These are phyloP conservation scores for Rhynchospora pubera DNA, from an alignment of 176 grass and related monocot species.

Conservation along the genomic window DNA sequence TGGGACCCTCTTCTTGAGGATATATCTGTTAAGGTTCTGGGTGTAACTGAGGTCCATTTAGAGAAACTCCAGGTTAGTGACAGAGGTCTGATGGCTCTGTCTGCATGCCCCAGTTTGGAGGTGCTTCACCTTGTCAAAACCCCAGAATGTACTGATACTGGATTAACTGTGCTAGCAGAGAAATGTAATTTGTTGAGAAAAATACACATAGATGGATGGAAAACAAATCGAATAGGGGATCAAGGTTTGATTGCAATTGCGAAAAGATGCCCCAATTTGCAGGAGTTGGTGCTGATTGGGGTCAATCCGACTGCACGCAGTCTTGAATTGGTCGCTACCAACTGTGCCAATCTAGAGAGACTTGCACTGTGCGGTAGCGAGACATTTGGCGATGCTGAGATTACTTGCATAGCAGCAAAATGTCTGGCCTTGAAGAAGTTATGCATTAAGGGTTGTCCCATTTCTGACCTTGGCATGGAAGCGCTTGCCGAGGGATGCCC, in stretches of 20 bases:
- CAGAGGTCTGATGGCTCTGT: slow-evolving; percentile 54
- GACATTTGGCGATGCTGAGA: slow-evolving; percentile 75
- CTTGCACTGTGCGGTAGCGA: slow-evolving; percentile 86
- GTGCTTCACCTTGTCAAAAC: slow-evolving; percentile 88
- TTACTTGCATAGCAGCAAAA: slow-evolving; percentile 73
- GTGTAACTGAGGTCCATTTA: slow-evolving; percentile 73
- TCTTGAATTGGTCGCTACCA: slow-evolving; percentile 55
- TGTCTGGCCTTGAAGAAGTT: slow-evolving; percentile 83
- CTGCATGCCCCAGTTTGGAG: slow-evolving; percentile 51
- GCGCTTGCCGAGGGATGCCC: slow-evolving; percentile 70
- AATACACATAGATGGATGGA: slow-evolving; percentile 90
- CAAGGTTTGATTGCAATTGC: slow-evolving; percentile 63
- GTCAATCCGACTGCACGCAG: slow-evolving; percentile 71
- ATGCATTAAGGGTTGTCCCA: slow-evolving; percentile 93
- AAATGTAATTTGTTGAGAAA: slow-evolving; percentile 77
- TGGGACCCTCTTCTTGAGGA: slow-evolving; percentile 70
- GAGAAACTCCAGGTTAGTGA: slow-evolving; percentile 93
- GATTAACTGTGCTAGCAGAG: slow-evolving; percentile 53
- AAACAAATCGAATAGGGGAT: slow-evolving; percentile 76
- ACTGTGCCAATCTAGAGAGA: slow-evolving; percentile 65
- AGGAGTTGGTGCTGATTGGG: slow-evolving; percentile 82
- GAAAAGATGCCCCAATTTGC: slow-evolving; percentile 48
- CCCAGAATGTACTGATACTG: slow-evolving; percentile 73
- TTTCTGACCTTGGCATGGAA: slow-evolving; percentile 78
- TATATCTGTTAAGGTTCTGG: slow-evolving; percentile 28